Conservation (phyloP, 352 stramenopile genomes). For the Globisporangium alternatum region DNA sequence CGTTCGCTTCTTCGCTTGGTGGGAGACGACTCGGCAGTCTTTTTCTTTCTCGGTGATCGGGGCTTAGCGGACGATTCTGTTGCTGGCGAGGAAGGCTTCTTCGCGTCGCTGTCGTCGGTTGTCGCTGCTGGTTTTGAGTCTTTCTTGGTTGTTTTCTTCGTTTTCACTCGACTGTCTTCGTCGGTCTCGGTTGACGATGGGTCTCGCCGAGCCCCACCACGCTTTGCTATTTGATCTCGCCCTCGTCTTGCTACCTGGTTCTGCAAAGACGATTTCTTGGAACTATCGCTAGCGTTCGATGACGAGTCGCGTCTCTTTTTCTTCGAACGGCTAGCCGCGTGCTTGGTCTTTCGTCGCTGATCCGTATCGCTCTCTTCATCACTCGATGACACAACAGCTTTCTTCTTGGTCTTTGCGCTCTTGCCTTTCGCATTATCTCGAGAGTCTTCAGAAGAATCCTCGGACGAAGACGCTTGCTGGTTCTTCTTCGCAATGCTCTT, state of each 20-base stretch:
- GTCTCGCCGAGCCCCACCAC: not conserved
- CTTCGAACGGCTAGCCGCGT: not conserved
- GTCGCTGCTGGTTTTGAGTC: conserved; percentile 1
- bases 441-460: conserved; percentile 4
- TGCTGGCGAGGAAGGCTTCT: conserved; percentile 1
- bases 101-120: conserved; percentile 10
- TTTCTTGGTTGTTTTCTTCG: conserved; percentile 5
- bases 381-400: not conserved
- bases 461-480: conserved; percentile 17
- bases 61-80: not conserved
- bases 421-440: conserved; percentile 5
- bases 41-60: not conserved
- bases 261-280: conserved; percentile 2
- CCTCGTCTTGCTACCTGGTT: not conserved
- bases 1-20: conserved; percentile 9
- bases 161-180: conserved; percentile 1
- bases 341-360: not conserved
- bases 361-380: conserved; percentile 4
- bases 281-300: not conserved
- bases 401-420: not conserved
- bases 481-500: conserved; percentile 8
- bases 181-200: conserved; percentile 15
- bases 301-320: not conserved
- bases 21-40: not conserved
- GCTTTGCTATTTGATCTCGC: not conserved